Percentiles rank a stretch among this genome's conserved stretches.
phyloP scores from a whole-genome alignment of 768 basidiomycete species.

The Dioszegia hungarica region DNA sequence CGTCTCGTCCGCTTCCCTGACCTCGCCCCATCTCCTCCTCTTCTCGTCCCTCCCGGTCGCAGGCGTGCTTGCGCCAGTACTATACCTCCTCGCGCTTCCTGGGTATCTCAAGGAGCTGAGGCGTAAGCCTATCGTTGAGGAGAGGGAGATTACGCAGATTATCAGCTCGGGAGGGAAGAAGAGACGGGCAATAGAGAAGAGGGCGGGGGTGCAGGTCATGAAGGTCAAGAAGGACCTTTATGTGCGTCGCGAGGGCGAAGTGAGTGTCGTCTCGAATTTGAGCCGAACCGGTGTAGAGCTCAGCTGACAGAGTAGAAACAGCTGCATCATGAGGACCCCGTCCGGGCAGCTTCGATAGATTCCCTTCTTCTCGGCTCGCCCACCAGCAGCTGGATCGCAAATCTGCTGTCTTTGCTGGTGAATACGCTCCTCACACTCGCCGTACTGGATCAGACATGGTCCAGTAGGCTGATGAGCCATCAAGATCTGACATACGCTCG shows the following conservation, averaged over 20 bases:
- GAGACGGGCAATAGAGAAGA: conserved; percentile 4
- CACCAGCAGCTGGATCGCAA: conserved; percentile 1
- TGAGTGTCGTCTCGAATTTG: neutral
- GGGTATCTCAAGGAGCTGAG: neutral
- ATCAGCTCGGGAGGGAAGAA: conserved; percentile 2
- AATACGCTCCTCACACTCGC: conserved; percentile 9
- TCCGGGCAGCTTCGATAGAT: neutral
- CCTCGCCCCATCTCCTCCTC: neutral
- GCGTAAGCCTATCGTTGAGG: neutral
- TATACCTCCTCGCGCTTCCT: conserved; percentile 1
- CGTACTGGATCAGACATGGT: conserved; percentile 6
- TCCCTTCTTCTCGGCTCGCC: conserved; percentile 1
- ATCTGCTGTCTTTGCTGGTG: conserved; percentile 8
- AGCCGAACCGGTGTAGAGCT: no score
- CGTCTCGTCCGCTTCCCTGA: neutral
- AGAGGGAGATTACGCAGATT: neutral
- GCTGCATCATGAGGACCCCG: conserved; percentile 6
- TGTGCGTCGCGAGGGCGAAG: conserved; percentile 1
- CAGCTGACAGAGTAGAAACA: no score
- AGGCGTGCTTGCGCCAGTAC: conserved; percentile 1
- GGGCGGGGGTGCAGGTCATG: conserved; percentile 2
- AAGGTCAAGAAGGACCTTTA: conserved; percentile 1
- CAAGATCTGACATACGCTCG: conserved; percentile 9
- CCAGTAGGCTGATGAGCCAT: neutral
- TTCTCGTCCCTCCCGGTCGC: neutral